A percentile compares a stretch with the other conserved stretches of the same genome.
phyloP scores from a whole-genome alignment of 2,329 filamentous ascomycete genomes.

The Pleoardoris graminearum region DNA sequence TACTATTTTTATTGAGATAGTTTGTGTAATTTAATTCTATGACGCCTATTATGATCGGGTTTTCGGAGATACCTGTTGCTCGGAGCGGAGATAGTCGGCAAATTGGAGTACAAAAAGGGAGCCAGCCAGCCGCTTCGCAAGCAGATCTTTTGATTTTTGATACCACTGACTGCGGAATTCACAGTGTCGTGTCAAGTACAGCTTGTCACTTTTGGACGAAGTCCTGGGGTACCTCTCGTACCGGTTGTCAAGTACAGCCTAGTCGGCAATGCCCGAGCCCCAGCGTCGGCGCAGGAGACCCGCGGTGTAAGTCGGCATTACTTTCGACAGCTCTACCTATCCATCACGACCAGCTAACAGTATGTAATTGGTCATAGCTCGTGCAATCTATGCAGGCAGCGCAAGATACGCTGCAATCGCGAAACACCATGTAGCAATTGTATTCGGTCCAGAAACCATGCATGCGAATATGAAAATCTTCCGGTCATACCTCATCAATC shows the following conservation, averaged over 20 bases:
- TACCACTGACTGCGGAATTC: neutral
- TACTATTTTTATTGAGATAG: no score
- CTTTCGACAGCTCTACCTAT: neutral
- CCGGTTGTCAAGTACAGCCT: neutral
- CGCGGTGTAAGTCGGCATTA: conserved; percentile 45
- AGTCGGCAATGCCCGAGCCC: conserved; percentile 39
- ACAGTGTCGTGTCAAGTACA: no score
- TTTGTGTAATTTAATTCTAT: no score
- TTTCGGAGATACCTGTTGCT: neutral
- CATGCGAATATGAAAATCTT: conserved; percentile 56
- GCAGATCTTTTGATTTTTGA: neutral
- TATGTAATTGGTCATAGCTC: conserved; percentile 46
- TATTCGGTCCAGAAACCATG: conserved; percentile 57
- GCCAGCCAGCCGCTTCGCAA: neutral
- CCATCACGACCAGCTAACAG: neutral
- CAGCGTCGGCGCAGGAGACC: conserved; percentile 45
- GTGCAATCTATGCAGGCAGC: conserved; percentile 61
- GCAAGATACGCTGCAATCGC: conserved; percentile 66
- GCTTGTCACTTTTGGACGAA: no score
- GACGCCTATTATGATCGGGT: no score
- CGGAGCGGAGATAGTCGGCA: conserved; percentile 5
- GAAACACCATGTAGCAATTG: conserved; percentile 64
- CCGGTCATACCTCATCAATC: neutral
- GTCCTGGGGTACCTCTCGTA: no score
- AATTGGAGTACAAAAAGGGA: neutral